Conservation (phyloP, 2,329 filamentous ascomycete genomes). For the Malbranchea zuffiana region DNA sequence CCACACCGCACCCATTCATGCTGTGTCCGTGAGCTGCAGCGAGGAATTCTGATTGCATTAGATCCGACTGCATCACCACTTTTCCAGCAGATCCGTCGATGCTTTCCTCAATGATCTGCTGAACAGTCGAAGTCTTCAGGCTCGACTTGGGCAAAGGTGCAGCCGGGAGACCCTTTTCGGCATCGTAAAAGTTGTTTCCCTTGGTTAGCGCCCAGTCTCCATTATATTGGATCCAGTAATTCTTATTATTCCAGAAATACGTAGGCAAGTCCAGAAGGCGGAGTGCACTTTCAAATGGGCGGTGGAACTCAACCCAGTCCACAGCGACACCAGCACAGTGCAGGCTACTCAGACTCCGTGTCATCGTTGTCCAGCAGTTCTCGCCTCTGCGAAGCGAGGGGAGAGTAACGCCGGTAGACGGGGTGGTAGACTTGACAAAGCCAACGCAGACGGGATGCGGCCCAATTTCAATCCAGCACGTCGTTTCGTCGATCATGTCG, state of each 20-base stretch:
- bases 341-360: conserved; percentile 47
- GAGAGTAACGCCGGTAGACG: conserved; percentile 43
- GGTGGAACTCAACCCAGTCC: conserved; percentile 61
- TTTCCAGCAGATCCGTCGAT: conserved; percentile 19
- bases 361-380: conserved; percentile 53
- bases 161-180: conserved; percentile 7
- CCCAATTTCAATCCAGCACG: conserved; percentile 63
- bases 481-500: conserved; percentile 53
- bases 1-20: conserved; percentile 33
- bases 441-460: conserved; percentile 59
- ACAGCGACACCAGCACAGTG: conserved; percentile 53
- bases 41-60: conserved; percentile 29
- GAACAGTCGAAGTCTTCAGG: conserved; percentile 11
- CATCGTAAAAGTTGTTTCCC: conserved; percentile 12
- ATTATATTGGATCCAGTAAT: conserved; percentile 55
- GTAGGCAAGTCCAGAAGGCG: conserved; percentile 54
- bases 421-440: conserved; percentile 57
- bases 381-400: conserved; percentile 54
- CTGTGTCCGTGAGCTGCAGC: conserved; percentile 32
- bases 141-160: conserved; percentile 1
- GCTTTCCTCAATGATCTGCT: conserved; percentile 28
- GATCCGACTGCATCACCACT: conserved; percentile 30
- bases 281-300: conserved; percentile 48
- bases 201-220: conserved; percentile 12
- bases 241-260: conserved; percentile 60